Conservation (phyloP, 2,329 filamentous ascomycete genomes). For the Trichoderma atroviride region DNA sequence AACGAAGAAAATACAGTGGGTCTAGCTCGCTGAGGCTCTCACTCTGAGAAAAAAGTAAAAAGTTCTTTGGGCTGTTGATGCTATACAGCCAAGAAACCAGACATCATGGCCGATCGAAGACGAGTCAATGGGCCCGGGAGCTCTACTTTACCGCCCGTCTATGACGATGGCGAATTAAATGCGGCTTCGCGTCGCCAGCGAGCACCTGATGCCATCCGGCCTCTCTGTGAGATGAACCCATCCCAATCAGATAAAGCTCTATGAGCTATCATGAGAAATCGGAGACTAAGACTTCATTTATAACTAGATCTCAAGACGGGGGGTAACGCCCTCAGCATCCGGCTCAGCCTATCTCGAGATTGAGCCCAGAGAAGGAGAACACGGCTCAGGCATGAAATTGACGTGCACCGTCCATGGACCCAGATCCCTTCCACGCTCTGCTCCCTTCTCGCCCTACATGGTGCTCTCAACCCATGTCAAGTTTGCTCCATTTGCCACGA, state of each 20-base stretch:
- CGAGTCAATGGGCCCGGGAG: slow-evolving; percentile 86
- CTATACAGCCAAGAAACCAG: not conserved
- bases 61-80: slow-evolving; percentile 6
- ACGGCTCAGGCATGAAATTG: slow-evolving; percentile 77
- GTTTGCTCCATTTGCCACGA: slow-evolving; percentile 91
- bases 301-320: slow-evolving; percentile 81
- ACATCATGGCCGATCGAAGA: slow-evolving; percentile 76
- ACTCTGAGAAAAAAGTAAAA: slow-evolving; percentile 18
- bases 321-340: slow-evolving; percentile 88
- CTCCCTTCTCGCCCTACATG: slow-evolving; percentile 89
- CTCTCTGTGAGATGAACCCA: slow-evolving; percentile 70
- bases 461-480: slow-evolving; percentile 93
- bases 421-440: slow-evolving; percentile 83
- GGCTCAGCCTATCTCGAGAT: slow-evolving; percentile 86
- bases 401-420: slow-evolving; percentile 93
- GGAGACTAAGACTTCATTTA: slow-evolving; percentile 23
- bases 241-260: not conserved
- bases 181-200: slow-evolving; percentile 54
- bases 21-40: slow-evolving; percentile 6
- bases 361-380: slow-evolving; percentile 52
- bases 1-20: slow-evolving; percentile 9
- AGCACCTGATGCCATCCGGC: slow-evolving; percentile 72
- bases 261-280: not conserved
- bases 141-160: slow-evolving; percentile 74
- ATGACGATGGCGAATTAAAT: slow-evolving; percentile 53